Percentiles rank a stretch among this genome's conserved stretches.
phyloP scores from a whole-genome alignment of 495 filamentous ascomycete genomes.

The Xylona heveae region DNA sequence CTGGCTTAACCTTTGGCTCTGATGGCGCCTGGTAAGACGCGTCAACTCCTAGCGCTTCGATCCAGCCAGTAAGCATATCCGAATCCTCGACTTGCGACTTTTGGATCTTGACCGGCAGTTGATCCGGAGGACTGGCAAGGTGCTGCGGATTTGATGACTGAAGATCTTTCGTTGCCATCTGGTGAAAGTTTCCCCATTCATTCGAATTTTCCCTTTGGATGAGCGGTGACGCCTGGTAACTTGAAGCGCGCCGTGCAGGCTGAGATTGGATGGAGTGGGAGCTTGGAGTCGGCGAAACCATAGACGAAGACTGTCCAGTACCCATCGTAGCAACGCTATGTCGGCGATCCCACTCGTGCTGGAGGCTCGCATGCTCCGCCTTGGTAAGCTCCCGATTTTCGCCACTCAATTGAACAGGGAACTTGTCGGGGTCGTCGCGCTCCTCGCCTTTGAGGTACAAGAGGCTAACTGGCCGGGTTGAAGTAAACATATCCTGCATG shows the following conservation, averaged over 20 bases:
- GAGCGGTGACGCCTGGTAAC: slow-evolving; percentile 24
- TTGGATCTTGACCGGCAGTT: slow-evolving; percentile 28
- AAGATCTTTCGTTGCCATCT: slow-evolving; percentile 26
- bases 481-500: slow-evolving; percentile 91
- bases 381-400: slow-evolving; percentile 38
- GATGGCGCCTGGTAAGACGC: slow-evolving; percentile 59
- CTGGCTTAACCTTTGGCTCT: slow-evolving; percentile 45
- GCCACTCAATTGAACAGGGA: slow-evolving; percentile 57
- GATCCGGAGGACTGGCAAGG: slow-evolving; percentile 23
- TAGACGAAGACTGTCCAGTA: slow-evolving; percentile 29
- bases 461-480: slow-evolving; percentile 65
- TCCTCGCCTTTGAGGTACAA: slow-evolving; percentile 69
- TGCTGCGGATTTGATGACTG: slow-evolving; percentile 17
- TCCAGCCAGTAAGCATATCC: slow-evolving; percentile 42
- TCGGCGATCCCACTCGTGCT: slow-evolving; percentile 19
- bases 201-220: slow-evolving; percentile 14
- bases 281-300: slow-evolving; percentile 53
- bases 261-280: slow-evolving; percentile 27
- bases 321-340: slow-evolving; percentile 12
- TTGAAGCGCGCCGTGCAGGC: slow-evolving; percentile 12
- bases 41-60: slow-evolving; percentile 84
- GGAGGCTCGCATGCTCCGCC: slow-evolving; percentile 27
- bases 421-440: slow-evolving; percentile 70
- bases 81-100: slow-evolving; percentile 14
- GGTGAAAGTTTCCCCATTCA: slow-evolving; percentile 31